Conservation (phyloP, 164 flowering plant species). For the Chimonanthus salicifolius region DNA sequence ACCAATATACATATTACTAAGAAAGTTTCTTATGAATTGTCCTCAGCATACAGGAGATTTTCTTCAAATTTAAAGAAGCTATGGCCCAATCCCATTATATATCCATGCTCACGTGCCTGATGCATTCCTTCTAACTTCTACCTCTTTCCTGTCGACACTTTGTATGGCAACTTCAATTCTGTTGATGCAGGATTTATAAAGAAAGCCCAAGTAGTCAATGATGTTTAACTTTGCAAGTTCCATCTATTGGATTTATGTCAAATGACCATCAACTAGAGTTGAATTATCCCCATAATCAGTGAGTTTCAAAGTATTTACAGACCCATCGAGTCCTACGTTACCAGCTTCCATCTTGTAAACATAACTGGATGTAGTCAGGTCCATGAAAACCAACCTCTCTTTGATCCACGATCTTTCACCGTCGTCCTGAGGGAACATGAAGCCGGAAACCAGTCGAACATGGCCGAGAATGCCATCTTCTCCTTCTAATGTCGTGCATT, state of each 20-base stretch:
- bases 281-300: slow-evolving; percentile 40
- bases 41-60: too few species aligned
- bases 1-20: too few species aligned
- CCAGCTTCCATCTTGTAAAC: slow-evolving; percentile 48
- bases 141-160: slow-evolving; percentile 5
- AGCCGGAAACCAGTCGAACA: slow-evolving; percentile 51
- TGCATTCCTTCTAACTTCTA: not conserved
- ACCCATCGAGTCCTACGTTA: slow-evolving; percentile 62
- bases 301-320: slow-evolving; percentile 44
- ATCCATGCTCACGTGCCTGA: not conserved
- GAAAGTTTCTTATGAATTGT: too few species aligned
- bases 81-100: too few species aligned
- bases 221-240: slow-evolving; percentile 32
- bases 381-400: slow-evolving; percentile 44
- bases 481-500: slow-evolving; percentile 47
- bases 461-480: slow-evolving; percentile 49
- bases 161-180: slow-evolving; percentile 37
- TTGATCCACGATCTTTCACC: slow-evolving; percentile 72
- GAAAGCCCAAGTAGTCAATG: slow-evolving; percentile 50
- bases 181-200: slow-evolving; percentile 52
- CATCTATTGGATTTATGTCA: slow-evolving; percentile 44
- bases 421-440: slow-evolving; percentile 64
- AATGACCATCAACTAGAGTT: slow-evolving; percentile 48
- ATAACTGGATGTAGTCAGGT: slow-evolving; percentile 29
- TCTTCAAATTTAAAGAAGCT: too few species aligned